Conservation (phyloP, 495 filamentous ascomycete genomes). For the Glonium stellatum region DNA sequence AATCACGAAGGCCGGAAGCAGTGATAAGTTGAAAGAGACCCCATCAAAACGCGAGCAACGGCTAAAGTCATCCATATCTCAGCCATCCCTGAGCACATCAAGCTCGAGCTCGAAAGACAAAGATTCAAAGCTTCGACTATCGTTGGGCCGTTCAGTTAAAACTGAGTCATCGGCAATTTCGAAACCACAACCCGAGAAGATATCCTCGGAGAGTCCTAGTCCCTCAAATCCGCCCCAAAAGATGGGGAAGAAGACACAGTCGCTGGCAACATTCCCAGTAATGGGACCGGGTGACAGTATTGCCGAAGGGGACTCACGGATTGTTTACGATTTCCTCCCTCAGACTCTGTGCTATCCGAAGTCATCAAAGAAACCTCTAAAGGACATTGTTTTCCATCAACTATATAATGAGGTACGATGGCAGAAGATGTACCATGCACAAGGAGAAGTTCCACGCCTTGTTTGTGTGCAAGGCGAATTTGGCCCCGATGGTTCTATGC, state of each 20-base stretch:
- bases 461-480: constrained; percentile 81
- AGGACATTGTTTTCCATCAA: constrained; percentile 53
- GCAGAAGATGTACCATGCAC: constrained; percentile 88
- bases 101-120: constrained; percentile 9
- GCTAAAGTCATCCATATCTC: constrained; percentile 21
- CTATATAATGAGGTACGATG: constrained; percentile 72
- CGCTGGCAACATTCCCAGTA: constrained; percentile 27
- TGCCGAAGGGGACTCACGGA: constrained; percentile 72
- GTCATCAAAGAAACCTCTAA: constrained; percentile 15
- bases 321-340: constrained; percentile 62
- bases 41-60: constrained; percentile 14
- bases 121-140: constrained; percentile 10
- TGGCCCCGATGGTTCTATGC: constrained; percentile 65
- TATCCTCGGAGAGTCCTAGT: constrained; percentile 2
- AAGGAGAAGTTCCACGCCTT: constrained; percentile 87
- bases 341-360: constrained; percentile 28
- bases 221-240: not conserved
- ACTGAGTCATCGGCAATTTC: constrained; percentile 7
- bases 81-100: constrained; percentile 13
- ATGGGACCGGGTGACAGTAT: constrained; percentile 43
- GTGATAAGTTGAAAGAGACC: constrained; percentile 19
- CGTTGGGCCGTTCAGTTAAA: constrained; percentile 9
- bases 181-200: not conserved
- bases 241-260: constrained; percentile 19
- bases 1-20: constrained; percentile 24